Evolutionary conservation across 2,329 filamentous ascomycete species (phyloP).

Genomic region (Orbilia oligospora): DNA sequence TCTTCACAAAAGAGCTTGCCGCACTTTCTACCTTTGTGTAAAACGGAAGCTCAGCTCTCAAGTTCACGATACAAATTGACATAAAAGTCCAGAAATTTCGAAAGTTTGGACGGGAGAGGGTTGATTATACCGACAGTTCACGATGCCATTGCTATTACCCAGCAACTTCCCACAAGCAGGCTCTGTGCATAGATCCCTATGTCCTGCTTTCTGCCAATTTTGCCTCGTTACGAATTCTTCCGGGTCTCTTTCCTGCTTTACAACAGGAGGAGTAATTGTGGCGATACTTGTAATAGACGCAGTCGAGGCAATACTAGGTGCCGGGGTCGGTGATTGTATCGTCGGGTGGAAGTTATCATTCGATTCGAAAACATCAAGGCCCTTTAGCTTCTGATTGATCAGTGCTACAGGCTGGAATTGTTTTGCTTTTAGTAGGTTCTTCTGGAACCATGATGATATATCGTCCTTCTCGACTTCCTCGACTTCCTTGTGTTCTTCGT

Average conservation of each 20-base stretch:
- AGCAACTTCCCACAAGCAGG: constrained; percentile 85
- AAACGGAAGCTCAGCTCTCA: constrained; percentile 40
- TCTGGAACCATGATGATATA: constrained; percentile 96
- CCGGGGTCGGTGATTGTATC: constrained; percentile 66
- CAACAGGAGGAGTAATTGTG: constrained; percentile 65
- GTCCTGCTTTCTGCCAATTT: constrained; percentile 87
- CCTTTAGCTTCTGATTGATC: constrained; percentile 92
- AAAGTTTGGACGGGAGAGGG: not conserved
- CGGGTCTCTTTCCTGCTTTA: constrained; percentile 74
- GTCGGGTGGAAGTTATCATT: constrained; percentile 73
- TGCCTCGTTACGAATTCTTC: constrained; percentile 89
- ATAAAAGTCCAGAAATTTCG: not conserved
- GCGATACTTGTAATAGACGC: constrained; percentile 65
- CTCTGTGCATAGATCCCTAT: constrained; percentile 86
- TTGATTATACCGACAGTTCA: constrained; percentile 77
- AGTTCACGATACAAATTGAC: not conserved
- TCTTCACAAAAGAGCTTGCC: constrained; percentile 95
- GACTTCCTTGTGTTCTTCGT: constrained; percentile 90
- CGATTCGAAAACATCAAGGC: constrained; percentile 92
- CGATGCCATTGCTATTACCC: constrained; percentile 82
- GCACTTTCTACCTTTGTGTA: constrained; percentile 76
- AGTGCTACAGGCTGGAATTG: constrained; percentile 91
- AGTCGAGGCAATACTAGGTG: constrained; percentile 63
- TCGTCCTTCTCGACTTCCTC: constrained; percentile 91
- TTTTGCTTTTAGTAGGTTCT: constrained; percentile 92